phyloP scores from a whole-genome alignment of 352 stramenopile genomes.

The Phytophthora capsici region DNA sequence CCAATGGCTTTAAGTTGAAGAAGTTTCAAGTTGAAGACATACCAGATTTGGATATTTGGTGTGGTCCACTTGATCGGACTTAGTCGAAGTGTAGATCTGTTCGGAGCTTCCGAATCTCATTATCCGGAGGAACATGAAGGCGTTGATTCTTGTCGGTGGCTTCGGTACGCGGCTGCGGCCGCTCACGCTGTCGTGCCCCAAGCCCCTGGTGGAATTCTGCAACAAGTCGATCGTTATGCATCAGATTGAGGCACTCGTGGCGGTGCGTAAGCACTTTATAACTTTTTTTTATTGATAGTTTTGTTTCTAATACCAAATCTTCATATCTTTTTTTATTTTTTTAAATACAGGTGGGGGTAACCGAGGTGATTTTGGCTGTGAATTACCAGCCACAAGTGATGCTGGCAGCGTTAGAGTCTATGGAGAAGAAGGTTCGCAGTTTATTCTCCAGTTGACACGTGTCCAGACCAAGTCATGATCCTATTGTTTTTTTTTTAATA shows the following conservation, averaged over 20 bases:
- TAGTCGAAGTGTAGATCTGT: background rate
- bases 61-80: too few relatives aligned
- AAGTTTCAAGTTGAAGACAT: too few relatives aligned
- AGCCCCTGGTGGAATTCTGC: conserved; percentile 92
- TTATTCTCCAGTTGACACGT: conserved; percentile 1
- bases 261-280: conserved; percentile 38
- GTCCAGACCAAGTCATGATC: background rate
- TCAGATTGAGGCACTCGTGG: conserved; percentile 89
- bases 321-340: conserved; percentile 4
- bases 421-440: conserved; percentile 74
- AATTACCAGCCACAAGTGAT: conserved; percentile 92
- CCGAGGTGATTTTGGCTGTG: conserved; percentile 89
- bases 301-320: background rate
- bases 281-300: too few relatives aligned
- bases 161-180: conserved; percentile 91
- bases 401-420: conserved; percentile 75
- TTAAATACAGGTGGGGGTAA: conserved; percentile 76
- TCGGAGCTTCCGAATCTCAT: background rate
- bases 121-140: conserved; percentile 72
- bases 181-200: conserved; percentile 90
- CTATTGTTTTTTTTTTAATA: background rate
- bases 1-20: too few relatives aligned
- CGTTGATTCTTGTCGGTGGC: conserved; percentile 90
- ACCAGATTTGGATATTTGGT: too few relatives aligned
- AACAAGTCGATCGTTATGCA: conserved; percentile 92